Base-by-base conservation (phyloP, 495 filamentous ascomycete genomes). In the Penicillium subrubescens region DNA sequence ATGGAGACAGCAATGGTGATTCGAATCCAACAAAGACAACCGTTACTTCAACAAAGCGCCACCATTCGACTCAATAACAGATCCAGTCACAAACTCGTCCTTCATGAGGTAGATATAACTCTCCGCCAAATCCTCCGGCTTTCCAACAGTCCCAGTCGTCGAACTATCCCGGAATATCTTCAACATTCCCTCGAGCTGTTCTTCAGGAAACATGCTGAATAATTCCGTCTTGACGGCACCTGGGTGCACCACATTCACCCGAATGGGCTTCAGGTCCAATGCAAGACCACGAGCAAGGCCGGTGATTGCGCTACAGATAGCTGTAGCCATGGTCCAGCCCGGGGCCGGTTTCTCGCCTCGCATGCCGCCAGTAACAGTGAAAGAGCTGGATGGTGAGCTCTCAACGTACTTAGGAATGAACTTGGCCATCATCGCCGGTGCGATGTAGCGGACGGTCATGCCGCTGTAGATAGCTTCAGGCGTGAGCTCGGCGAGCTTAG, bases 81-180 rank as follows among this genome's bases (percentile, higher is more conserved):
- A 77, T 2, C 83, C 86, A 8, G 84, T 85, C 8, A 74, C 75
- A 70, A 83, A 83, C 25, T 60, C 65, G 73, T 89, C 86, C 71
- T 81, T 83, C 84, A 89, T 83, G n/a, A 84, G 69, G 63, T 85
- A 89, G 10, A 90, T 59, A 77, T 90, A 92, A 34, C 84, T 83
- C 79, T 91, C 87, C 2, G 86, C 89, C 14, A 87, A 79, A 73
- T 90, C 87, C 71, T 86, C 83, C n/a, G 81, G 76, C 41, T 56
- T 68, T 0, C 78, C 89, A 6, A 85, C 67, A 61, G 75, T 75
- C 2, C 81, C 82, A 27, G 83, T 84, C 8, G 79, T 70, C 53
- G 70, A 67, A 29, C 62, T 67, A 46, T 70, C 64, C 53, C 53
- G 71, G 12, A 80, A 64, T 34, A 33, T 37, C 34, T 73, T 39